phyloP scores from a whole-genome alignment of 306 rosid genomes.

The Rosa persica region DNA sequence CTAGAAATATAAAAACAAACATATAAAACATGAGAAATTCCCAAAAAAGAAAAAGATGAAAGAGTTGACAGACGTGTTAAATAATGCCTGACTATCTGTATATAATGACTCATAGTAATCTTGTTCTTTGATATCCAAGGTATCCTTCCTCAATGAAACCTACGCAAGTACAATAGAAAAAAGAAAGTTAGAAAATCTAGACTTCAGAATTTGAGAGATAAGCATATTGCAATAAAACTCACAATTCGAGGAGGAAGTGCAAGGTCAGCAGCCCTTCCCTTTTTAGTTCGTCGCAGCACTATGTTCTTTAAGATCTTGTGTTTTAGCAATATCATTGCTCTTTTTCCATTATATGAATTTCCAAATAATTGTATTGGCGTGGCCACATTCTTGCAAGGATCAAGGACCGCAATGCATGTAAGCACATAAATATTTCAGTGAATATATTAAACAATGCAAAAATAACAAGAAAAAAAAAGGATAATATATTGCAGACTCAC shows the following conservation, averaged over 20 bases:
- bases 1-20: neutral
- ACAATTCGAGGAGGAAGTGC: constrained; percentile 96
- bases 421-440: constrained; percentile 8
- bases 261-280: constrained; percentile 91
- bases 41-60: neutral
- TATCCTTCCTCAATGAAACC: constrained; percentile 79
- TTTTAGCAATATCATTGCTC: constrained; percentile 82
- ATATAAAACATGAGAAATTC: neutral
- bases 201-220: constrained; percentile 7
- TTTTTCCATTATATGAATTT: constrained; percentile 30
- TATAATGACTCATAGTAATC: constrained; percentile 87
- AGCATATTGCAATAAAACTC: constrained; percentile 37
- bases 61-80: constrained; percentile 63
- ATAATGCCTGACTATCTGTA: constrained; percentile 77
- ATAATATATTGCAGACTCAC: constrained; percentile 49
- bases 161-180: constrained; percentile 23
- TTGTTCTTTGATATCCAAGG: constrained; percentile 72
- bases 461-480: constrained; percentile 12
- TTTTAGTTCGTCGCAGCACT: constrained; percentile 81
- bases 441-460: constrained; percentile 8
- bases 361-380: constrained; percentile 57
- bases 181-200: constrained; percentile 4
- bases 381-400: constrained; percentile 57
- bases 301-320: constrained; percentile 68
- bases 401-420: constrained; percentile 22